Evolutionary conservation across 306 rosid species (phyloP), one percentile per base, ranked within the genome.

Genomic region (Notholithocarpus densiflorus): DNA sequence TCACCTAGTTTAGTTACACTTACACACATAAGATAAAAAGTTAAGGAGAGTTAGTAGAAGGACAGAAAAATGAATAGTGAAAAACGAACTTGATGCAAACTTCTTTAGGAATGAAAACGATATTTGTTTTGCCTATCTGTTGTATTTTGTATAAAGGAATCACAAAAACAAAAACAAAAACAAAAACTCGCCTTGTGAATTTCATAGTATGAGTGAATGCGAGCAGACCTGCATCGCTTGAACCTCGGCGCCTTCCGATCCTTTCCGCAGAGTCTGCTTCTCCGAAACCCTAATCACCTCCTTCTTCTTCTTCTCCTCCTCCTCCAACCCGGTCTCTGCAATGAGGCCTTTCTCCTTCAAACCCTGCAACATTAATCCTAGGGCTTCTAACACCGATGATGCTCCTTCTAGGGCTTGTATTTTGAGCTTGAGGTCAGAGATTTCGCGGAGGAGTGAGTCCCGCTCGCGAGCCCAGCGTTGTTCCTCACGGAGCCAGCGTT

Each of bases 401-500:
- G 84, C 71, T 0, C 83, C 89, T 55, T 94, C 90, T 24, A 93
- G 81, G 3, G 88, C 82, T 73, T 91, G 90, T 31, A 91, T 79
- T 43, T 83, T 89, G 62, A 86, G 86, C 40, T 83, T 87, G 51
- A 95, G 98, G 57, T 91, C 94, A 1, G 90, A 31, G 65, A 93
- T 90, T 72, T 92, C 80, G 21, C 73, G 76, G 76, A 95, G 92
- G 8, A 92, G 97, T 0, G 83, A 78, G n/a, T 90, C 91, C 71
- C 92, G 92, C n/a, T 95, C 91, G 14, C 87, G 83, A 23, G 53
- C 65, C 98, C 95, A 94, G 2, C 97, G 90, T 43, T 87, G 90
- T 77, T 94, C 96, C 70, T 90, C 94, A 10, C 94, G 94, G 65
- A 92, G 86, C 98, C 98, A 94, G 0, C 98, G 92, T 68, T 91